Conservation (phyloP, 148 eudicot genomes). For the Silene latifolia region DNA sequence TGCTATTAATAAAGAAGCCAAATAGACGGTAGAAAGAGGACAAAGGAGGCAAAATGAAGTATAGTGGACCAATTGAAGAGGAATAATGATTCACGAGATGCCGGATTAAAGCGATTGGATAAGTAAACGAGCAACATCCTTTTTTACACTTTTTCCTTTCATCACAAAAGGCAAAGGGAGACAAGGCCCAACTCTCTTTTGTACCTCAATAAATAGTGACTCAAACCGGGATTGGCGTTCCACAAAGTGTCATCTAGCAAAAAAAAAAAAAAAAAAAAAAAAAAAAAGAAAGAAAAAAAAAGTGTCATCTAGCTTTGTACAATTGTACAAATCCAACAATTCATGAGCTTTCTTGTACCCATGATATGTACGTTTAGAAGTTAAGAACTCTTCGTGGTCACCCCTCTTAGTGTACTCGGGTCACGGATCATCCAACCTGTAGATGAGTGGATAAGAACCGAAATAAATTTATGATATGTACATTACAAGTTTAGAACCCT, state of each 20-base stretch:
- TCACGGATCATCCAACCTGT: no score
- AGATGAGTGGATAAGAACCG: no score
- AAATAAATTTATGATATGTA: no score
- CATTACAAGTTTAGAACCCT: no score
- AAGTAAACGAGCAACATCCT: no score
- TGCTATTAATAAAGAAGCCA: neutral
- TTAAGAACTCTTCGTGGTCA: no score
- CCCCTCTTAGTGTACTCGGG: no score
- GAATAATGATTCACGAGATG: slow-evolving; percentile 22
- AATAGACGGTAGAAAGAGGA: neutral
- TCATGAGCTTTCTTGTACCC: no score
- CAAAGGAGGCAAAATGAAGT: slow-evolving; percentile 1
- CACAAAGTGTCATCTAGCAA: slow-evolving; percentile 12
- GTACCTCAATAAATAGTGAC: slow-evolving; percentile 8
- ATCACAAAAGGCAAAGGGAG: slow-evolving; percentile 8
- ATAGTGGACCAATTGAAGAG: slow-evolving; percentile 5
- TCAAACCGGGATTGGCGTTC: slow-evolving; percentile 55
- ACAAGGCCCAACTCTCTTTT: neutral
- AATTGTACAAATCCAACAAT: no score
- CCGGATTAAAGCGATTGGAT: slow-evolving; percentile 1
- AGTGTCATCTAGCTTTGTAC: neutral
- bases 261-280: no score
- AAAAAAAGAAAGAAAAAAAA: no score
- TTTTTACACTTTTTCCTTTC: slow-evolving; percentile 1
- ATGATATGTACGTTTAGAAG: no score